phyloP scores from a whole-genome alignment of 257 asterid species.

The Cruciata laevipes region DNA sequence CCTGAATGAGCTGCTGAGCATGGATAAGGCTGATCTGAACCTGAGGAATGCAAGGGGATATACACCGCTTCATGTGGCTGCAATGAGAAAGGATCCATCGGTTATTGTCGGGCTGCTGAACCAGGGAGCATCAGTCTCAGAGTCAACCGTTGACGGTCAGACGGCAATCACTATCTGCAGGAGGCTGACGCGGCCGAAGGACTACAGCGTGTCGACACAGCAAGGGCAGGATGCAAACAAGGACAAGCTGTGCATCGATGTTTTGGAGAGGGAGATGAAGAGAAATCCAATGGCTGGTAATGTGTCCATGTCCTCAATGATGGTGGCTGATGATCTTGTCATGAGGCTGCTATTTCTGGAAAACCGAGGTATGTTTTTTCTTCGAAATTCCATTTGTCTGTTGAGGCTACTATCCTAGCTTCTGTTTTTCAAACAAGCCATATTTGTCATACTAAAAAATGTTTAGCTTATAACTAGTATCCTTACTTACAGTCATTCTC shows the following conservation, averaged over 20 bases:
- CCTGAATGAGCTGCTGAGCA: slow-evolving; percentile 47
- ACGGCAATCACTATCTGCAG: slow-evolving; percentile 62
- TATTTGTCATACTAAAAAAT: no score
- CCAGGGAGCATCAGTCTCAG: slow-evolving; percentile 55
- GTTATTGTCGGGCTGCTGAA: slow-evolving; percentile 45
- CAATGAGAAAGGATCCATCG: slow-evolving; percentile 71
- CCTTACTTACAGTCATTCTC: not conserved
- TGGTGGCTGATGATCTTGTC: slow-evolving; percentile 66
- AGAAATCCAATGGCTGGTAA: slow-evolving; percentile 57
- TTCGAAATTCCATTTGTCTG: not conserved
- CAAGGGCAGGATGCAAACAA: slow-evolving; percentile 66
- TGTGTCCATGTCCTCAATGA: slow-evolving; percentile 38
- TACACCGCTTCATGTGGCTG: slow-evolving; percentile 83
- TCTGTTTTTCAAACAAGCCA: no score
- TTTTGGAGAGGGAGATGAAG: slow-evolving; percentile 60
- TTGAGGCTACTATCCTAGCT: not conserved
- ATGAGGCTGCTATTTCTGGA: slow-evolving; percentile 80
- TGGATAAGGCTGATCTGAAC: slow-evolving; percentile 52
- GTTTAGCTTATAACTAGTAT: no score
- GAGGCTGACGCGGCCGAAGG: slow-evolving; percentile 73
- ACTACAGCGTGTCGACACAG: slow-evolving; percentile 39
- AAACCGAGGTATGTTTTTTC: slow-evolving; percentile 54
- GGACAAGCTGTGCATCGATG: slow-evolving; percentile 67
- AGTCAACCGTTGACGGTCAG: slow-evolving; percentile 52
- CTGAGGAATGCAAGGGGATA: slow-evolving; percentile 58